Base-by-base conservation (phyloP, 2,329 filamentous ascomycete genomes). In the Cercospora berteroae region DNA sequence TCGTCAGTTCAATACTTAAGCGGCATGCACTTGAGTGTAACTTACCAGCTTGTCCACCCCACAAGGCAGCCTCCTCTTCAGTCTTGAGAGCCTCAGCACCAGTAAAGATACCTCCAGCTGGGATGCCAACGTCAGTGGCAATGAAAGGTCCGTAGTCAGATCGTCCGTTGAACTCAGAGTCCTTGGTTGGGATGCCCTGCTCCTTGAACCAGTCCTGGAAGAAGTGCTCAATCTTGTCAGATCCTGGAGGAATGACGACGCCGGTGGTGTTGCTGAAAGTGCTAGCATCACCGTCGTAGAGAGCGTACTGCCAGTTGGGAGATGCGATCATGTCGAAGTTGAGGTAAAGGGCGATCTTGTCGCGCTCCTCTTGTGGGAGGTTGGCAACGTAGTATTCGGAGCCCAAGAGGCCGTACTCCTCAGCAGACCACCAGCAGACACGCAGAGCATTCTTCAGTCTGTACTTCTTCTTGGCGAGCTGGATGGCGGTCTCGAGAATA, bases 141-240 rank as follows among this genome's bases (percentile, higher is more conserved):
- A 93, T 89, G 81, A 94, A 94, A 1, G 87, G 89, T 60, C 89
- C 90, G 73, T 94, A 94, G 79, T 95, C 92, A 70, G 89, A 92
- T 67, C 91, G 88, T 6, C 91, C 91, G 73, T 93, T 89, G 71
- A 95, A 94, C 2, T 87, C 86, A 29, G 91, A 91, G 66, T 90
- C 87, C 0, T 87, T 90, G 76, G 88, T 89, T 78, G 88, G 88
- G 65, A 88, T 82, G 1, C 84, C 88, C 23, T 88, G 83, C 1
- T 81, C 79, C 68, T 83, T 79, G 80, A 90, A 93, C 84, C 86
- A 93, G 59, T 88, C 82, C 20, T 88, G 81, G 77, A 92, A 93
- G 39, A 92, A 80, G 67, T 89, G 81, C 67, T 89, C 86, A 65
- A 92, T 83, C 76, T 92, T 84, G 69, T 89, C 86, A 0, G 90